phyloP scores from a whole-genome alignment of 495 filamentous ascomycete genomes.

The Glarea lozoyensis region DNA sequence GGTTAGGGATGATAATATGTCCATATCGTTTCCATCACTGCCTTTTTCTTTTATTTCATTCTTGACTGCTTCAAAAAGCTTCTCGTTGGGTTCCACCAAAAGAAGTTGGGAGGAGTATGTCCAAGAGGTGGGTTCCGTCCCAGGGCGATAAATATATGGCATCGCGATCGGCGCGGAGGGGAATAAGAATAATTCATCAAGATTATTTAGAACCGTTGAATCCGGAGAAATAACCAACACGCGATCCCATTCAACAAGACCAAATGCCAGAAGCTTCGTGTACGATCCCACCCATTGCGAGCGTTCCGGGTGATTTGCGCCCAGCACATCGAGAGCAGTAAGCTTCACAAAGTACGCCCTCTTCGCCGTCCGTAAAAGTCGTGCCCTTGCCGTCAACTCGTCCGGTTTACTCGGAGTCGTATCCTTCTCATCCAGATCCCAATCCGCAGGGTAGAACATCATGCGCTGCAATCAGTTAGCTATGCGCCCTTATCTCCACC shows the following conservation, averaged over 20 bases:
- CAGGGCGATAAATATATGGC: slow-evolving; percentile 50
- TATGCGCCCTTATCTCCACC: background rate
- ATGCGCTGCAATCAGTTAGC: slow-evolving; percentile 1
- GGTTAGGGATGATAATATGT: slow-evolving; percentile 52
- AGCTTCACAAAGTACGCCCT: slow-evolving; percentile 44
- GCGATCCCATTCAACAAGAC: slow-evolving; percentile 46
- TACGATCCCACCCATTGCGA: slow-evolving; percentile 42
- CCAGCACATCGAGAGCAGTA: slow-evolving; percentile 36
- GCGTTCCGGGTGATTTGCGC: slow-evolving; percentile 29
- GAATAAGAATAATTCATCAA: slow-evolving; percentile 57
- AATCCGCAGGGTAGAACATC: slow-evolving; percentile 49
- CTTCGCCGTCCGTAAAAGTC: slow-evolving; percentile 42
- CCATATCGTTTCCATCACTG: slow-evolving; percentile 44
- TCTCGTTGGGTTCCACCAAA: slow-evolving; percentile 46
- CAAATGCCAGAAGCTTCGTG: slow-evolving; percentile 51
- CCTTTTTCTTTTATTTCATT: slow-evolving; percentile 25
- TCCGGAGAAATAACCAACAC: slow-evolving; percentile 53
- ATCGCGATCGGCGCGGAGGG: slow-evolving; percentile 44
- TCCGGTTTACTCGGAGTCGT: too few relatives aligned
- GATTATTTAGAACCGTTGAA: slow-evolving; percentile 40
- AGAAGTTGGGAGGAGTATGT: slow-evolving; percentile 44
- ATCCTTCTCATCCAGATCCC: slow-evolving; percentile 26
- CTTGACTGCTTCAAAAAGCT: slow-evolving; percentile 33
- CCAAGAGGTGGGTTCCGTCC: slow-evolving; percentile 33
- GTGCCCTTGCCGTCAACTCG: slow-evolving; percentile 23